Evolutionary conservation across 2,329 filamentous ascomycete genomes (phyloP).

Genomic region (Ophiostoma sp.): DNA sequence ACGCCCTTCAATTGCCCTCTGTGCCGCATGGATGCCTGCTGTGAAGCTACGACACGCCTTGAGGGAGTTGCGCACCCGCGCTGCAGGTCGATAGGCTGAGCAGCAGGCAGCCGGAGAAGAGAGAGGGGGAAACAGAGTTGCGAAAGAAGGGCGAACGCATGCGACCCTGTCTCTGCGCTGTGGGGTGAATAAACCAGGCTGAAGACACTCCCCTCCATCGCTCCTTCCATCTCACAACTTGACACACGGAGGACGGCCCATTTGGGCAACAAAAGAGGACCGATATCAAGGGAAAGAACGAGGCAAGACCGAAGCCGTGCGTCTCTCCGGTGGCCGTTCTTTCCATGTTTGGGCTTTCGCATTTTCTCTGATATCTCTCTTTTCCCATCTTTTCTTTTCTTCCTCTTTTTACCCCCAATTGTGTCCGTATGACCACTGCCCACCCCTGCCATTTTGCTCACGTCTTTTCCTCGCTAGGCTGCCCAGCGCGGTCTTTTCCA

Average conservation of each 20-base stretch:
- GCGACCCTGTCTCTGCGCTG: neutral
- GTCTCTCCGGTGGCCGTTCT: neutral
- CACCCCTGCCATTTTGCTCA: neutral
- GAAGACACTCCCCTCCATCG: neutral
- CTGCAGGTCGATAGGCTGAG: neutral
- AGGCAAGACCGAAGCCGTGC: neutral
- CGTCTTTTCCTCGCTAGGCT: neutral
- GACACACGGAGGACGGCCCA: slow-evolving; percentile 7
- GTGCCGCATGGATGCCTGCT: neutral
- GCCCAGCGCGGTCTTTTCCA: slow-evolving; percentile 4
- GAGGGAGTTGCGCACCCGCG: neutral
- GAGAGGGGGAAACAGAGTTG: neutral
- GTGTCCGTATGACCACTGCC: slow-evolving; percentile 12
- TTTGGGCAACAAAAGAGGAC: slow-evolving; percentile 2
- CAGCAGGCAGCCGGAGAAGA: neutral
- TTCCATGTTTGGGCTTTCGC: neutral
- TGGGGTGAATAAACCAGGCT: slow-evolving; percentile 6
- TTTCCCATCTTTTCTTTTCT: neutral
- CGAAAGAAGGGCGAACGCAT: neutral
- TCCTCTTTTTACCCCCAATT: neutral
- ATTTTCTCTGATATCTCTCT: neutral
- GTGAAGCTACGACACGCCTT: neutral
- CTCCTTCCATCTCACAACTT: slow-evolving; percentile 8
- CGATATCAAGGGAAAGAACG: neutral
- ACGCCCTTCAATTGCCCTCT: neutral